Evolutionary conservation across 768 basidiomycete species (phyloP).

Genomic region (Phylloporus sp.): DNA sequence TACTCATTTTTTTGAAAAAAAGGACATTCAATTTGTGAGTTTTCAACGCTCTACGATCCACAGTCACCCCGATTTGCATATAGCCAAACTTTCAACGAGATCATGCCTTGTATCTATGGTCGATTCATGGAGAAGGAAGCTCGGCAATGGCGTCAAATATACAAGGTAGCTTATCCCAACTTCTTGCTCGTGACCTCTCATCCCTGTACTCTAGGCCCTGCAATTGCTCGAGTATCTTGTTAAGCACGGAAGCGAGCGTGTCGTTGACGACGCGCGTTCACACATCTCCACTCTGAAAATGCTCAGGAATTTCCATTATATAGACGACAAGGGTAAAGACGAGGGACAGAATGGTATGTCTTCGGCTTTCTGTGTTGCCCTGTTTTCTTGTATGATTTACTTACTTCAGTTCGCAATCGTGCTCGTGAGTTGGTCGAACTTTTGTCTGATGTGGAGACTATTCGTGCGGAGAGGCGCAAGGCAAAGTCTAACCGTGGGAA

Average conservation of each 20-base stretch:
- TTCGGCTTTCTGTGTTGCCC: not conserved
- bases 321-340: slow-evolving; percentile 98
- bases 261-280: slow-evolving; percentile 94
- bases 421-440: slow-evolving; percentile 91
- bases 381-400: not conserved
- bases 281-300: slow-evolving; percentile 96
- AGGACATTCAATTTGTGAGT: slow-evolving; percentile 98
- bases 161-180: slow-evolving; percentile 61
- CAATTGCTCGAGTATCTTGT: slow-evolving; percentile 94
- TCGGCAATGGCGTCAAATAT: slow-evolving; percentile 96
- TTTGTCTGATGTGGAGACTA: slow-evolving; percentile 85
- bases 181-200: not conserved
- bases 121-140: slow-evolving; percentile 99
- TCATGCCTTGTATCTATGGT: slow-evolving; percentile 95
- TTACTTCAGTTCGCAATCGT: slow-evolving; percentile 80
- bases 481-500: slow-evolving; percentile 90
- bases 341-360: slow-evolving; percentile 91
- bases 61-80: slow-evolving; percentile 6
- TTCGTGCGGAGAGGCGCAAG: slow-evolving; percentile 84
- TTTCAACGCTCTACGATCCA: not conserved
- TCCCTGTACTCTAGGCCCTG: slow-evolving; percentile 53
- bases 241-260: slow-evolving; percentile 96
- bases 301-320: slow-evolving; percentile 96
- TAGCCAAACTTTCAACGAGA: slow-evolving; percentile 98
- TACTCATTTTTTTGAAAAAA: slow-evolving; percentile 17